Evolutionary conservation across 805 yeast genomes (phyloP), one percentile per base, ranked within the genome.

Genomic region (Wickerhamiella alocasiicola): DNA sequence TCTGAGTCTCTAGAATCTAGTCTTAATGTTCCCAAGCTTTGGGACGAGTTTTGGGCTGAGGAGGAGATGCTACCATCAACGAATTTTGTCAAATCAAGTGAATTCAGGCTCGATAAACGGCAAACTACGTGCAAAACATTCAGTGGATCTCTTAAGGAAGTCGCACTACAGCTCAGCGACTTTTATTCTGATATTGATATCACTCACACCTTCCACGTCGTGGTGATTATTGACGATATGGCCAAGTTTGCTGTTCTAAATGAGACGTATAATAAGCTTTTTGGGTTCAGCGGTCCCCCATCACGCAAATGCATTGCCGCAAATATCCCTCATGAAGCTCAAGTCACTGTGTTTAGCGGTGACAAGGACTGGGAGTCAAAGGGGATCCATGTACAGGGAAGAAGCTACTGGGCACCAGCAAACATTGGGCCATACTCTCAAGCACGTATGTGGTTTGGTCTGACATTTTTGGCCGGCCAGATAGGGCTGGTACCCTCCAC

Each of bases 391-490:
- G 84, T 91, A 6, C 88, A 91, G 51, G 85, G 96, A 1, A 68
- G 87, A 44, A 85, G 96, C 30, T 87, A 81, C 56, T 91, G 98
- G 98, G 97, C 96, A 0, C 98, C 98, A 0, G 88, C 94, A 27
- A 91, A 91, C 50, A 91, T 91, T 34, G 98, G 98, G 0, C 98
- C 98, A 0, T 91, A 91, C 55, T 88, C 98, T 0, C 98, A 91
- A 59, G 72, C 87, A 0, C 73, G 76, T 9, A 76, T 74, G 46
- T 57, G 53, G 11, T 55, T 55, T 15, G 71, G 74, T 42, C 60
- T 67, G 20, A 58, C 75, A 6, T 76, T 79, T 2, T 65, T 87
- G 9, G 82, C 96, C 38, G 98, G 98, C 0, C 97, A 91, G 62
- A 87, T 91, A 28, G 93, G 95, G 2, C 63, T 91, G 29, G 56